Evolutionary conservation across 148 eudicot species (phyloP).

Genomic region (Vaccinium myrtillus): DNA sequence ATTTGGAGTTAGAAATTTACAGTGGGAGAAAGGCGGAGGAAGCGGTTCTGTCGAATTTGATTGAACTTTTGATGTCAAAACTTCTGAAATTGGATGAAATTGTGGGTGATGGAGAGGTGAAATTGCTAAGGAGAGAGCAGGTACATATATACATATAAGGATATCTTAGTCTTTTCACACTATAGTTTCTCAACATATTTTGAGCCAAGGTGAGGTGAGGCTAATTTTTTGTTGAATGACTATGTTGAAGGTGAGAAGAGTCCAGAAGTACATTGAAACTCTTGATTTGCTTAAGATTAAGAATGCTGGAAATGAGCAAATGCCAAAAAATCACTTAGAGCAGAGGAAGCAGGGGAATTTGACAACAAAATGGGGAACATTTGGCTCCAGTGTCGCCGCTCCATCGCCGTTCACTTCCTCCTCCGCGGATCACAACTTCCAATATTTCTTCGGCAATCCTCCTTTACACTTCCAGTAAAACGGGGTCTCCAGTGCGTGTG

Average conservation of each 20-base stretch:
- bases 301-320: slow-evolving; percentile 12
- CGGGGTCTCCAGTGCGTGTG: background rate
- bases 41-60: slow-evolving; percentile 50
- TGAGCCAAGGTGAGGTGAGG: background rate
- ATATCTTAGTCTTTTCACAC: background rate
- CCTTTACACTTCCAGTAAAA: background rate
- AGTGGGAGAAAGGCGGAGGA: slow-evolving; percentile 63
- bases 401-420: background rate
- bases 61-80: slow-evolving; percentile 68
- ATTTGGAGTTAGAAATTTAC: slow-evolving; percentile 47
- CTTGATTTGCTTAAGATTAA: slow-evolving; percentile 29
- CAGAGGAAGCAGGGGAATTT: slow-evolving; percentile 5
- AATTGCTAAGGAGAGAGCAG: slow-evolving; percentile 69
- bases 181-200: too few species aligned
- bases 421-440: background rate
- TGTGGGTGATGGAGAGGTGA: slow-evolving; percentile 69
- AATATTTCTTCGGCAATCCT: background rate
- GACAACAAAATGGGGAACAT: slow-evolving; percentile 19
- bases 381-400: background rate
- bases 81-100: slow-evolving; percentile 74
- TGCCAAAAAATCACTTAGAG: background rate
- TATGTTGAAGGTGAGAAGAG: slow-evolving; percentile 27
- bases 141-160: slow-evolving; percentile 20
- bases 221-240: background rate
- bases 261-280: slow-evolving; percentile 26